These are phyloP conservation scores for Odonthalia washingtoniensis DNA, from an alignment of 31 red algal species.

Conservation along the genomic window DNA sequence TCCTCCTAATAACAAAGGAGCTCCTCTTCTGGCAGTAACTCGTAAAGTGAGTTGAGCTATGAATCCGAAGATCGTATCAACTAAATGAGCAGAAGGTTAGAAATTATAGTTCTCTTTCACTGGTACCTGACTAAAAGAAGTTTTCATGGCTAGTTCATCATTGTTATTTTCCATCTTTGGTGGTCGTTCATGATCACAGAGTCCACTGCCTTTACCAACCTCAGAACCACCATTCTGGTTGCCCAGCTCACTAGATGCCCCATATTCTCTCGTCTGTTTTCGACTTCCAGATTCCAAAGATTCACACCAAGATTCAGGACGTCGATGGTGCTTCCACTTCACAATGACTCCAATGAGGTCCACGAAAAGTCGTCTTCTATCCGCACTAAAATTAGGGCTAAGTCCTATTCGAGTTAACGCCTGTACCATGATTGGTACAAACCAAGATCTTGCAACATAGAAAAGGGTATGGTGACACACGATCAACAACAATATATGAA, in stretches of 20 bases:
- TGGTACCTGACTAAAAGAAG: background rate
- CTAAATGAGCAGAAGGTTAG: slow-evolving; percentile 55
- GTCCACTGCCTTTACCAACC: too few relatives aligned
- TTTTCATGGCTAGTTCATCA: slow-evolving; percentile 29
- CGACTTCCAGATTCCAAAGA: background rate
- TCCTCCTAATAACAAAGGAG: slow-evolving; percentile 65
- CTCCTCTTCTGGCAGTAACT: slow-evolving; percentile 59
- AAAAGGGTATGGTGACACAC: slow-evolving; percentile 84
- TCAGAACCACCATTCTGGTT: too few relatives aligned
- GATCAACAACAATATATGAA: slow-evolving; percentile 96
- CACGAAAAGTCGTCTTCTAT: slow-evolving; percentile 82
- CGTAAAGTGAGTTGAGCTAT: slow-evolving; percentile 80
- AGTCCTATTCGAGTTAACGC: slow-evolving; percentile 76
- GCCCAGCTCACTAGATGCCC: too few relatives aligned
- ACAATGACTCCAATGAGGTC: slow-evolving; percentile 93
- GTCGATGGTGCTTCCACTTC: slow-evolving; percentile 77
- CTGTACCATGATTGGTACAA: too few relatives aligned
- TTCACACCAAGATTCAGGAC: too few relatives aligned
- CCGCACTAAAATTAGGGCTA: slow-evolving; percentile 56
- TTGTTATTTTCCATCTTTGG: slow-evolving; percentile 46
- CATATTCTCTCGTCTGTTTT: too few relatives aligned
- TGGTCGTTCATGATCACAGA: slow-evolving; percentile 52
- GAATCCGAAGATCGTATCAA: slow-evolving; percentile 73
- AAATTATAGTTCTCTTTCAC: slow-evolving; percentile 65
- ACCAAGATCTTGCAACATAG: slow-evolving; percentile 86